A percentile compares a stretch with the other conserved stretches of the same genome.
phyloP scores from a whole-genome alignment of 257 asterid species.

The Primulina eburnea region DNA sequence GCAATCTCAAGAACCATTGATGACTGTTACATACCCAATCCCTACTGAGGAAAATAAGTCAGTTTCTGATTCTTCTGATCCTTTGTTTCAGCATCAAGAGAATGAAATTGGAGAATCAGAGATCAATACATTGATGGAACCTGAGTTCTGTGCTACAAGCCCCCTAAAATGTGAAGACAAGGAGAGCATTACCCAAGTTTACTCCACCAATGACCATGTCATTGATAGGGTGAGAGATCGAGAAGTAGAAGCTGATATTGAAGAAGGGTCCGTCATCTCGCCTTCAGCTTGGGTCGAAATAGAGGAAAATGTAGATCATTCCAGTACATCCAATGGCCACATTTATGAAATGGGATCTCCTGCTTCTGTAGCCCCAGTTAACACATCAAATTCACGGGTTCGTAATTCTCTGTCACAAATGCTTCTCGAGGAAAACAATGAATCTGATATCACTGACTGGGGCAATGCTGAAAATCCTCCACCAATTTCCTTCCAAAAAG shows the following conservation, averaged over 20 bases:
- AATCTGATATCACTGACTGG: conserved; percentile 79
- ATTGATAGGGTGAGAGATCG: conserved; percentile 32
- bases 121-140: conserved; percentile 27
- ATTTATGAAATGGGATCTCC: conserved; percentile 43
- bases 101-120: conserved; percentile 31
- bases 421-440: conserved; percentile 93
- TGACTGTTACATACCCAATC: conserved; percentile 30
- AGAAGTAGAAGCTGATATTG: conserved; percentile 40
- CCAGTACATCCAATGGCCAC: conserved; percentile 32
- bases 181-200: conserved; percentile 40
- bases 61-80: conserved; percentile 39
- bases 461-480: conserved; percentile 96
- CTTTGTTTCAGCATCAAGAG: conserved; percentile 44
- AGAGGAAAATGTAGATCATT: conserved; percentile 67
- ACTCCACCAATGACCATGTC: conserved; percentile 21
- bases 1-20: conserved; percentile 42
- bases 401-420: conserved; percentile 97
- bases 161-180: conserved; percentile 41
- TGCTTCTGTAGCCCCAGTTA: conserved; percentile 40
- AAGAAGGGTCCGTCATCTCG: conserved; percentile 71
- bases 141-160: conserved; percentile 31
- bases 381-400: conserved; percentile 71
- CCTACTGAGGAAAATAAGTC: conserved; percentile 41
- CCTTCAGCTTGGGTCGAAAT: conserved; percentile 93
- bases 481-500: conserved; percentile 65